phyloP scores from a whole-genome alignment of 345 rosid species.

The Mangifera indica region DNA sequence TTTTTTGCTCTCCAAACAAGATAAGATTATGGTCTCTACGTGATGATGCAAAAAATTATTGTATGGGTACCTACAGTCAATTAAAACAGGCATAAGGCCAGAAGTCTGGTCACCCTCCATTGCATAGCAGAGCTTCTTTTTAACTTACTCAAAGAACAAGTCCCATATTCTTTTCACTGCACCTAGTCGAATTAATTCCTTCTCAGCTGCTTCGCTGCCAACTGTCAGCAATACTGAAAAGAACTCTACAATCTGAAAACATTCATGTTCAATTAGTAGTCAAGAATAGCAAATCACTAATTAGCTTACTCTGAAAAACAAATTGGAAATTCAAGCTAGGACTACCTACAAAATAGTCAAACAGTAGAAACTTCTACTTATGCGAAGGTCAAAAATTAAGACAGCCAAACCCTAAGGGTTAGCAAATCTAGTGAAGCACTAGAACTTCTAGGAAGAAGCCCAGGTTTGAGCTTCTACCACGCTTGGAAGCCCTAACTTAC shows the following conservation, averaged over 20 bases:
- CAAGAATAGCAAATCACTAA: not conserved
- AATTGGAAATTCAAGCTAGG: not conserved
- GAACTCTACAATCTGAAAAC: constrained; percentile 86
- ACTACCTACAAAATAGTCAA: not conserved
- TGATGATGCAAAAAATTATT: constrained; percentile 94
- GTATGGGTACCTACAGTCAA: constrained; percentile 74
- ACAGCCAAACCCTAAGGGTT: no score
- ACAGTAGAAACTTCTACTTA: constrained; percentile 11
- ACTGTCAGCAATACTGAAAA: constrained; percentile 76
- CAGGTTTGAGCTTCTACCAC: no score
- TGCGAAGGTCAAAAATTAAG: constrained; percentile 10
- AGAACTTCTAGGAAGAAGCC: no score
- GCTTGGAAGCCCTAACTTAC: no score
- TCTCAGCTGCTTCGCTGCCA: constrained; percentile 79
- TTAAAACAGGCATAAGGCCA: constrained; percentile 31
- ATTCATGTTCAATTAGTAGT: constrained; percentile 1
- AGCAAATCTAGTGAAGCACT: no score
- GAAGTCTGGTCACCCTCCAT: constrained; percentile 1
- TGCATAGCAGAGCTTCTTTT: constrained; percentile 12
- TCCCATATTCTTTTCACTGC: constrained; percentile 65
- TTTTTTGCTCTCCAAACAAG: constrained; percentile 82
- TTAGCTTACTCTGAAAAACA: not conserved
- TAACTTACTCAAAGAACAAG: constrained; percentile 85
- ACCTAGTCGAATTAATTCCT: constrained; percentile 72
- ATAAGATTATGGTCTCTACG: constrained; percentile 69